Evolutionary conservation across 108 stramenopile species (phyloP).

Genomic region (Heterococcus sp.): DNA sequence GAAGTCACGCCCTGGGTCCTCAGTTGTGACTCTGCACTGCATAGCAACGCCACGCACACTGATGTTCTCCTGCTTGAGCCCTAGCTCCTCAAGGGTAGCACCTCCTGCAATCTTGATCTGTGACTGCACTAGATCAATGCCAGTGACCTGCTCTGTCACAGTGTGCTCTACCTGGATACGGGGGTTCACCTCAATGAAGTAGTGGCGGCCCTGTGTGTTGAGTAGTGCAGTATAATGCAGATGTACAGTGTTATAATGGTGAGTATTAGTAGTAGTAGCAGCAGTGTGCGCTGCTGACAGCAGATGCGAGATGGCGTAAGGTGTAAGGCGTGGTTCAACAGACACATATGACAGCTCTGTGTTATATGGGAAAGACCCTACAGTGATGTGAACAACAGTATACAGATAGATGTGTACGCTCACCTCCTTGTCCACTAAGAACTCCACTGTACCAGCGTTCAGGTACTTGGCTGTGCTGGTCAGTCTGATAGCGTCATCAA

Average conservation of each 20-base stretch:
- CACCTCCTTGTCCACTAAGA: constrained; percentile 80
- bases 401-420: too few relatives aligned
- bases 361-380: too few relatives aligned
- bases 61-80: constrained; percentile 66
- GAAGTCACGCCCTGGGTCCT: constrained; percentile 75
- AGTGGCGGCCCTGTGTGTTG: constrained; percentile 67
- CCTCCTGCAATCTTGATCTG: constrained; percentile 88
- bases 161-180: constrained; percentile 91
- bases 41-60: constrained; percentile 75
- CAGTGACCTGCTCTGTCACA: constrained; percentile 91
- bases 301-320: too few relatives aligned
- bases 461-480: constrained; percentile 72
- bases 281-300: too few relatives aligned
- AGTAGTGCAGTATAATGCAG: too few relatives aligned
- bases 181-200: constrained; percentile 92
- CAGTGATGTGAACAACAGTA: too few relatives aligned
- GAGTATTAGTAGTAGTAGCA: too few relatives aligned
- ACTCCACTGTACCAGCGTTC: constrained; percentile 95
- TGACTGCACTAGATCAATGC: constrained; percentile 85
- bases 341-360: constrained; percentile 22
- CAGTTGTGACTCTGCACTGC: constrained; percentile 93
- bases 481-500: constrained; percentile 72
- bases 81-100: constrained; percentile 72
- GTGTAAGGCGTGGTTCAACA: too few relatives aligned
- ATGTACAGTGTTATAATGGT: too few relatives aligned